Evolutionary conservation across 2,329 filamentous ascomycete genomes (phyloP).

Genomic region (Hypoxylon sp.): DNA sequence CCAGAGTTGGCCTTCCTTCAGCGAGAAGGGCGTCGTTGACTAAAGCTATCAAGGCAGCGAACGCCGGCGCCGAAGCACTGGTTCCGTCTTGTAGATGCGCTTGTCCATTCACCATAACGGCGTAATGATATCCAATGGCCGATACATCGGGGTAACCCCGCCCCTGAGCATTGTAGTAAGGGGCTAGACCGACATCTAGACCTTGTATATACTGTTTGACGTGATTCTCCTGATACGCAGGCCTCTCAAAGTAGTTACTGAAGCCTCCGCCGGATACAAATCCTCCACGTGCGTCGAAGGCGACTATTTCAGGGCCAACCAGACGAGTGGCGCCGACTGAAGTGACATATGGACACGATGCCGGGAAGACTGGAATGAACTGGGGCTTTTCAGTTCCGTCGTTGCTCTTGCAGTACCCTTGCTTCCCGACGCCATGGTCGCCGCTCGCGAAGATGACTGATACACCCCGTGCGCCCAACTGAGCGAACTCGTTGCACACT

Average conservation of each 20-base stretch:
- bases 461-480: constrained; percentile 64
- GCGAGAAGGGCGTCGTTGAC: not conserved
- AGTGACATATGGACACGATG: constrained; percentile 59
- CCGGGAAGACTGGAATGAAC: constrained; percentile 67
- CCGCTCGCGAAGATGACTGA: not conserved
- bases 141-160: constrained; percentile 68
- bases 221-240: constrained; percentile 50
- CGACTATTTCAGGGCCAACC: not conserved
- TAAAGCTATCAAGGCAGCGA: not conserved
- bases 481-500: constrained; percentile 73
- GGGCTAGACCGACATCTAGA: constrained; percentile 55
- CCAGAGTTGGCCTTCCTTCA: not conserved
- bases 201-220: constrained; percentile 61
- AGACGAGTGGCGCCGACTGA: not conserved
- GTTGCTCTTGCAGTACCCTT: constrained; percentile 57
- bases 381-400: constrained; percentile 64
- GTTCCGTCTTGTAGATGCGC: constrained; percentile 1
- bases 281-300: not conserved
- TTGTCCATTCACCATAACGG: not conserved
- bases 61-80: not conserved
- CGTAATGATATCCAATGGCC: constrained; percentile 60
- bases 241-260: not conserved
- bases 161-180: constrained; percentile 53
- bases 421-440: constrained; percentile 40
- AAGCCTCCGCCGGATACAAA: not conserved